Percentiles rank a stretch among this genome's conserved stretches.
These are phyloP conservation scores for Rhizomucor pusillus DNA, from an alignment of 371 early-diverging fungal genomes.

Conservation along the genomic window DNA sequence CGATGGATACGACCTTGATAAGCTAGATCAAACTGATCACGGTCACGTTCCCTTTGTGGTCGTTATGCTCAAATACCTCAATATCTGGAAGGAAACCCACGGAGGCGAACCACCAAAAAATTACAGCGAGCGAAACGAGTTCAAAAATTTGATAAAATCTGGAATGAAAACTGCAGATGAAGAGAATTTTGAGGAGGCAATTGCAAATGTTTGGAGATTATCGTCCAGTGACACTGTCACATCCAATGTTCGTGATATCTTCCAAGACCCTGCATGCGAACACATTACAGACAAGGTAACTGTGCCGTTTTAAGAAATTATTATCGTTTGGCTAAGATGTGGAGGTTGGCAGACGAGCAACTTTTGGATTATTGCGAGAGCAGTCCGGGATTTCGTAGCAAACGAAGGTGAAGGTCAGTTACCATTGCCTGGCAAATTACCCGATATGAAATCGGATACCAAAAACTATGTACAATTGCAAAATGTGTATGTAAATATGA, in stretches of 20 bases:
- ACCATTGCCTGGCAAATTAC: constrained; percentile 84
- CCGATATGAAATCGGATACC: constrained; percentile 97
- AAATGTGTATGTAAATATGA: constrained; percentile 57
- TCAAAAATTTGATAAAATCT: constrained; percentile 58
- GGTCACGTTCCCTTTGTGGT: constrained; percentile 85
- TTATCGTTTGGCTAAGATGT: neutral
- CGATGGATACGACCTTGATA: constrained; percentile 60
- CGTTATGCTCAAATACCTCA: constrained; percentile 71
- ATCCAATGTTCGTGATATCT: constrained; percentile 45
- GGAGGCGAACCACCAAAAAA: constrained; percentile 54
- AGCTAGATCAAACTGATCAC: constrained; percentile 67
- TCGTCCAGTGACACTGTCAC: constrained; percentile 45
- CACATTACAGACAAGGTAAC: constrained; percentile 49
- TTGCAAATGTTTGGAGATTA: constrained; percentile 54
- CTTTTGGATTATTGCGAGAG: constrained; percentile 87
- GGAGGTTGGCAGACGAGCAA: constrained; percentile 51
- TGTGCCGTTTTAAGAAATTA: neutral
- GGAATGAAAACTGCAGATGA: constrained; percentile 64
- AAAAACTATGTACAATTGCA: constrained; percentile 80
- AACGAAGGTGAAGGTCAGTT: constrained; percentile 73
- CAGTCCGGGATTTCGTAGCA: constrained; percentile 75
- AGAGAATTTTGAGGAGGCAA: constrained; percentile 91
- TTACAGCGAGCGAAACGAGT: constrained; percentile 61
- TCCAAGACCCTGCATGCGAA: constrained; percentile 51
- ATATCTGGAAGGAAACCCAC: constrained; percentile 63